Evolutionary conservation across 192 early-diverging fungal genomes (phyloP).

Genomic region (Backusella tuberculispora): DNA sequence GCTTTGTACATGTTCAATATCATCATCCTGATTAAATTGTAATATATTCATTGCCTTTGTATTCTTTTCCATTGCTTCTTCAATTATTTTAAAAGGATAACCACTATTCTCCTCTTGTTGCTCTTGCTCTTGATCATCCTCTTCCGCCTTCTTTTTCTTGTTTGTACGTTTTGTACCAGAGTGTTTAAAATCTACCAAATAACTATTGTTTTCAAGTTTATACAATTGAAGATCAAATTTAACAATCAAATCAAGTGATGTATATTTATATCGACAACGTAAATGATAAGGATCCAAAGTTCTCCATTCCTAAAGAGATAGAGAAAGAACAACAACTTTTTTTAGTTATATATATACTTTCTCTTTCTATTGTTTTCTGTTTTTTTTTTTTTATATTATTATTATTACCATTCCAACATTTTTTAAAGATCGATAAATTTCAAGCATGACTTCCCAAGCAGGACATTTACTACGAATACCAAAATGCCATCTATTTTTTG

Average conservation of each 20-base stretch:
- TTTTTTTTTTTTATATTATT: not conserved
- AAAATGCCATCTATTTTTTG: conserved; percentile 95
- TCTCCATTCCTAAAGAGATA: conserved; percentile 75
- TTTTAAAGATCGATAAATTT: conserved; percentile 91
- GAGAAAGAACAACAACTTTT: not conserved
- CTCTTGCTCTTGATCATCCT: not conserved
- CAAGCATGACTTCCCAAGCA: conserved; percentile 95
- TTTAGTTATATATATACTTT: not conserved
- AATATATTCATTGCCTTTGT: conserved; percentile 14
- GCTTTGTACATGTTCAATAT: conserved; percentile 25
- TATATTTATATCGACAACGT: conserved; percentile 69
- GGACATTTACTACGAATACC: conserved; percentile 93
- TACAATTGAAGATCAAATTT: conserved; percentile 97
- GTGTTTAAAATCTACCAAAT: conserved; percentile 96
- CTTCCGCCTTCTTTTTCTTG: not conserved
- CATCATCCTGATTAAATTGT: conserved; percentile 7
- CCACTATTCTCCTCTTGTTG: not conserved
- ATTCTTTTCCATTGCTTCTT: conserved; percentile 10
- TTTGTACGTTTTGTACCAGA: conserved; percentile 43
- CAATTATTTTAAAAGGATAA: not conserved
- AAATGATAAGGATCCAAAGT: conserved; percentile 88
- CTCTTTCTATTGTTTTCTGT: not conserved
- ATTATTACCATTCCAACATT: conserved; percentile 79
- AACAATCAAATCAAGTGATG: conserved; percentile 52
- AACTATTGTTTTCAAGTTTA: conserved; percentile 87